These are phyloP conservation scores for Quercus lobata DNA, from an alignment of 331 rosid genomes.

Conservation along the genomic window DNA sequence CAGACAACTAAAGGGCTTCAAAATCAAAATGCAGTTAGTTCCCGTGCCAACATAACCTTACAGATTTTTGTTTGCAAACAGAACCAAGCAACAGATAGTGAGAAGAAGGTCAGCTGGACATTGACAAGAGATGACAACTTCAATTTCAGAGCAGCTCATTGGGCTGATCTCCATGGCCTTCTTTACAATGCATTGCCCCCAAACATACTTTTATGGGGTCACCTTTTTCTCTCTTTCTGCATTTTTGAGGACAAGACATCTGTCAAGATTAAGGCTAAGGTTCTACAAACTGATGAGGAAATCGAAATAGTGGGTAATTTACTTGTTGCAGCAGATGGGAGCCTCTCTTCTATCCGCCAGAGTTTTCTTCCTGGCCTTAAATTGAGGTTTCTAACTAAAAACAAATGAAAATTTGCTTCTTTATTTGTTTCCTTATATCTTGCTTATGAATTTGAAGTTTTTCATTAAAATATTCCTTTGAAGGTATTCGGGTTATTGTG, in stretches of 20 bases:
- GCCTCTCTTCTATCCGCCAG: conserved; percentile 63
- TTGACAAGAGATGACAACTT: conserved; percentile 62
- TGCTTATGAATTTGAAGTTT: background rate
- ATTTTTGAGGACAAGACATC: conserved; percentile 36
- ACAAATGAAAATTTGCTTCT: background rate
- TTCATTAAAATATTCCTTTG: conserved; percentile 1
- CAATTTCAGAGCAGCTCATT: conserved; percentile 70
- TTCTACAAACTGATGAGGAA: conserved; percentile 38
- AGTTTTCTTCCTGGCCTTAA: conserved; percentile 55
- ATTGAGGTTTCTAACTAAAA: conserved; percentile 42
- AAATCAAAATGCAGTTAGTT: too few species aligned
- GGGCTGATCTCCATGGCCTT: conserved; percentile 83
- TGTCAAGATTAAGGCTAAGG: conserved; percentile 46
- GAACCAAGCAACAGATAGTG: conserved; percentile 64
- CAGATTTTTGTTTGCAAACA: conserved; percentile 12
- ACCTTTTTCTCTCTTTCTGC: conserved; percentile 48
- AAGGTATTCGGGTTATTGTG: conserved; percentile 83
- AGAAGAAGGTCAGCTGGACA: conserved; percentile 42
- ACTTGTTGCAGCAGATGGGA: conserved; percentile 86
- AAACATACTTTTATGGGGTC: conserved; percentile 65
- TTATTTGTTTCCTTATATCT: background rate
- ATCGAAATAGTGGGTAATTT: conserved; percentile 55
- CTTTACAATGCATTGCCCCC: conserved; percentile 51
- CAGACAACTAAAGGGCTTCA: too few species aligned
- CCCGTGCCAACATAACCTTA: background rate